These are phyloP conservation scores for Penicillium hesseltinei DNA, from an alignment of 2,329 filamentous ascomycete species.

Conservation along the genomic window DNA sequence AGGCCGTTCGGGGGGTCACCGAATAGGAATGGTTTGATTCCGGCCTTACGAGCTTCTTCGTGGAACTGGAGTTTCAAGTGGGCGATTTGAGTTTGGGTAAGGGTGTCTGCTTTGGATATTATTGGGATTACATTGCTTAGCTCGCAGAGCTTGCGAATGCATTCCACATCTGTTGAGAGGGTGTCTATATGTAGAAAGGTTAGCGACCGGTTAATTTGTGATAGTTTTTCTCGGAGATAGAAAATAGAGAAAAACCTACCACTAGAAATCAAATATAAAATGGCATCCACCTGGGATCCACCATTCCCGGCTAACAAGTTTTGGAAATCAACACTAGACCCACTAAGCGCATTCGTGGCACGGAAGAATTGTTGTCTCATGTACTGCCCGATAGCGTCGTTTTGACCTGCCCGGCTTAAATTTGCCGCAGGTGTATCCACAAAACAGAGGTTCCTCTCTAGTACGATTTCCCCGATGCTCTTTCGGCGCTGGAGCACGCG, in stretches of 20 bases:
- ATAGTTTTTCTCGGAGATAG: background rate
- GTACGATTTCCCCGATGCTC: slow-evolving; percentile 70
- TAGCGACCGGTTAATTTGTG: background rate
- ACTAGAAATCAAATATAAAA: slow-evolving; percentile 76
- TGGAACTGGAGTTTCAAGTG: slow-evolving; percentile 56
- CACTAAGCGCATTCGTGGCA: slow-evolving; percentile 58
- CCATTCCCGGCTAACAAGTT: slow-evolving; percentile 77
- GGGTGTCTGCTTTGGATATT: slow-evolving; percentile 71
- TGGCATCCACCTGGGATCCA: slow-evolving; percentile 77
- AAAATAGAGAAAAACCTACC: slow-evolving; percentile 52
- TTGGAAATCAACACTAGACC: slow-evolving; percentile 72
- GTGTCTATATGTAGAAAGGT: slow-evolving; percentile 45
- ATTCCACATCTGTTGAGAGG: slow-evolving; percentile 65
- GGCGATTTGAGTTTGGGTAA: slow-evolving; percentile 58
- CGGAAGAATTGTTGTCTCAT: slow-evolving; percentile 68
- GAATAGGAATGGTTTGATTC: slow-evolving; percentile 68
- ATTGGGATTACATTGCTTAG: slow-evolving; percentile 84
- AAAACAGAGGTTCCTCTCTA: slow-evolving; percentile 92
- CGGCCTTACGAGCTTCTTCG: slow-evolving; percentile 40
- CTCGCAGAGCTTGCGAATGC: slow-evolving; percentile 65
- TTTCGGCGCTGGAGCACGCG: slow-evolving; percentile 61
- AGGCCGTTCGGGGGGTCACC: slow-evolving; percentile 37
- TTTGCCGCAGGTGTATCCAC: slow-evolving; percentile 72
- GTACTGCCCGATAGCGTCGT: slow-evolving; percentile 65
- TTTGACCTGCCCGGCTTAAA: slow-evolving; percentile 53